Conservation (phyloP, 2,329 filamentous ascomycete genomes). For the Erysiphe pulchra region DNA sequence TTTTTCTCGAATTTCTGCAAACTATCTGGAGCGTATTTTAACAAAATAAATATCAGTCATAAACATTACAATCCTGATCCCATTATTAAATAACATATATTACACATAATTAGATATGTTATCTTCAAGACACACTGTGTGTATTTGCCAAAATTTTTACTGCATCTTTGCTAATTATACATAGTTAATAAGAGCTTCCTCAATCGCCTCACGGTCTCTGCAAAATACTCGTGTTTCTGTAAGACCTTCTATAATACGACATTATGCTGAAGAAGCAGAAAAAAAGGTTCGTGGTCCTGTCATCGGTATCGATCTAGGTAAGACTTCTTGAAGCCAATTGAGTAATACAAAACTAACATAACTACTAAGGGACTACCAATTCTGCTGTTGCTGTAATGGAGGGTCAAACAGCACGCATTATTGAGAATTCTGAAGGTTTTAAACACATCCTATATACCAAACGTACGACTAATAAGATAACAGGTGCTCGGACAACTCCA, state of each 20-base stretch:
- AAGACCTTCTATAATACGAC: slow-evolving; percentile 48
- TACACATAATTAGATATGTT: too few relatives aligned
- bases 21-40: too few relatives aligned
- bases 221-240: slow-evolving; percentile 43
- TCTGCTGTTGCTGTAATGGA: slow-evolving; percentile 95
- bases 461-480: background rate
- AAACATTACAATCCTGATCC: too few relatives aligned
- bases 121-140: background rate
- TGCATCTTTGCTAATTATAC: background rate
- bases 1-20: background rate
- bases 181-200: slow-evolving; percentile 55
- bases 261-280: slow-evolving; percentile 47
- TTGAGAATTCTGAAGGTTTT: slow-evolving; percentile 87
- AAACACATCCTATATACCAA: background rate
- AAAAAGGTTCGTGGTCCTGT: slow-evolving; percentile 85
- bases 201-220: slow-evolving; percentile 41
- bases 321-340: slow-evolving; percentile 10
- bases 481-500: slow-evolving; percentile 70
- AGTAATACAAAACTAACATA: slow-evolving; percentile 5
- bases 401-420: slow-evolving; percentile 83
- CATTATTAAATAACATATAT: too few relatives aligned
- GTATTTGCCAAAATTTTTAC: slow-evolving; percentile 8
- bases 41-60: too few relatives aligned
- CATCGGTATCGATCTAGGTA: slow-evolving; percentile 94
- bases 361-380: slow-evolving; percentile 55